phyloP scores from a whole-genome alignment of 108 stramenopile species.

The Fistulifera pelliculosa region DNA sequence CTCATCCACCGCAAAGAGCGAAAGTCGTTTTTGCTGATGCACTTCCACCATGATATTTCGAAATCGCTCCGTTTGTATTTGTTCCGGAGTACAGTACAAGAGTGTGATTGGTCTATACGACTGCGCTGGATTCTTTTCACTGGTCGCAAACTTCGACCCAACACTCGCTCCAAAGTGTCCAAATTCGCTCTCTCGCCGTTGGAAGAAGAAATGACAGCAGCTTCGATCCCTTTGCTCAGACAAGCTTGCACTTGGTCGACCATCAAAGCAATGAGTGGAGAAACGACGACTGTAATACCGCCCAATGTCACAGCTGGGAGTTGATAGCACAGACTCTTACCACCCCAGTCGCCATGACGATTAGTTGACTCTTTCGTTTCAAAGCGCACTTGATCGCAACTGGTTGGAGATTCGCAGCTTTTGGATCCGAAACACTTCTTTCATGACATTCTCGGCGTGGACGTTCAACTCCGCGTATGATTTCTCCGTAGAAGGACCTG shows the following conservation, averaged over 20 bases:
- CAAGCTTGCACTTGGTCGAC: constrained; percentile 88
- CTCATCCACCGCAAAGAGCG: constrained; percentile 92
- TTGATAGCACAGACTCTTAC: constrained; percentile 92
- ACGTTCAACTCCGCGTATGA: background rate
- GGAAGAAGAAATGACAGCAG: constrained; percentile 46
- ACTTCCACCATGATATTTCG: constrained; percentile 51
- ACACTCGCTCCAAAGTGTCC: constrained; percentile 37
- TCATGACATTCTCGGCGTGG: constrained; percentile 11
- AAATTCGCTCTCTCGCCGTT: constrained; percentile 40
- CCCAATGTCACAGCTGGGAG: constrained; percentile 80
- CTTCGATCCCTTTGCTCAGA: constrained; percentile 50
- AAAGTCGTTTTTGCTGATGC: constrained; percentile 45
- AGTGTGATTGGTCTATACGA: constrained; percentile 33
- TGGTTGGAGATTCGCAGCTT: constrained; percentile 57
- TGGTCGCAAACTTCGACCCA: constrained; percentile 14
- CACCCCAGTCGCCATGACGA: constrained; percentile 94
- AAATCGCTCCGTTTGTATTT: constrained; percentile 71
- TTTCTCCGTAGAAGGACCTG: background rate
- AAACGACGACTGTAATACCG: constrained; percentile 90
- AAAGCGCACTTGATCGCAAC: constrained; percentile 43
- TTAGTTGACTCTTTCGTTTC: constrained; percentile 36
- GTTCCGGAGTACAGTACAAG: constrained; percentile 95
- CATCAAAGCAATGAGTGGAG: constrained; percentile 93
- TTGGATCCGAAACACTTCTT: constrained; percentile 35
- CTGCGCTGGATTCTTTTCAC: constrained; percentile 2